Evolutionary conservation across 2,329 filamentous ascomycete genomes (phyloP).

Genomic region (Helicocarpus griseus): DNA sequence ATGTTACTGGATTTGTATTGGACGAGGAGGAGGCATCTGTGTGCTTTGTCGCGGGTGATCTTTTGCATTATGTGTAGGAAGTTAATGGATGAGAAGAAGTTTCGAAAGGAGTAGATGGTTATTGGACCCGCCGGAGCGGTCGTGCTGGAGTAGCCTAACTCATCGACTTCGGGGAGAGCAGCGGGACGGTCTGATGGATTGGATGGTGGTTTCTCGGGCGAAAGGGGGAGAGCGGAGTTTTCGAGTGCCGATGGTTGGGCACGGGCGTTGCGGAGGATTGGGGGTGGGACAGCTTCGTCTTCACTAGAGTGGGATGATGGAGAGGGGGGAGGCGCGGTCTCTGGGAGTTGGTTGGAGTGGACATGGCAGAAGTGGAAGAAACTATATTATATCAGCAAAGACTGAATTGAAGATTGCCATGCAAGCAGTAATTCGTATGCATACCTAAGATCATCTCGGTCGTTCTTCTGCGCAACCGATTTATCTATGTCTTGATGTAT

Average conservation of each 20-base stretch:
- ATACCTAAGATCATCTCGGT: slow-evolving; percentile 71
- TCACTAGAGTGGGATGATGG: slow-evolving; percentile 37
- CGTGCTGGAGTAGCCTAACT: slow-evolving; percentile 67
- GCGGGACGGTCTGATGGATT: slow-evolving; percentile 8
- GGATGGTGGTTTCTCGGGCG: slow-evolving; percentile 14
- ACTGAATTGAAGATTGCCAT: neutral
- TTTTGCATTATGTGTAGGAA: slow-evolving; percentile 95
- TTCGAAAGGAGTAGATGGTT: slow-evolving; percentile 82
- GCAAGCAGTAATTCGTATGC: slow-evolving; percentile 12
- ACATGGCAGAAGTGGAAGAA: slow-evolving; percentile 87
- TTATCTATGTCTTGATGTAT: slow-evolving; percentile 90
- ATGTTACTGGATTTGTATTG: slow-evolving; percentile 93
- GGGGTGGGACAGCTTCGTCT: slow-evolving; percentile 71
- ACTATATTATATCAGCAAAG: slow-evolving; percentile 34
- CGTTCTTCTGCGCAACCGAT: slow-evolving; percentile 74
- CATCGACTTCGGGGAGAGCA: slow-evolving; percentile 57
- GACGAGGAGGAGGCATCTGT: slow-evolving; percentile 85
- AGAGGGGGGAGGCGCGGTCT: slow-evolving; percentile 24
- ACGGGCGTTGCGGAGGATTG: slow-evolving; percentile 57
- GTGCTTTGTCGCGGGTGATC: slow-evolving; percentile 89
- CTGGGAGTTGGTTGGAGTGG: slow-evolving; percentile 51
- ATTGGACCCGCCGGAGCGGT: slow-evolving; percentile 52
- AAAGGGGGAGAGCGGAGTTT: slow-evolving; percentile 18
- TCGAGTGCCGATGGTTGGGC: slow-evolving; percentile 25
- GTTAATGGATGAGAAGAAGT: slow-evolving; percentile 93